Base-by-base conservation (phyloP, 768 basidiomycete genomes). In the Naganishia antarctica region DNA sequence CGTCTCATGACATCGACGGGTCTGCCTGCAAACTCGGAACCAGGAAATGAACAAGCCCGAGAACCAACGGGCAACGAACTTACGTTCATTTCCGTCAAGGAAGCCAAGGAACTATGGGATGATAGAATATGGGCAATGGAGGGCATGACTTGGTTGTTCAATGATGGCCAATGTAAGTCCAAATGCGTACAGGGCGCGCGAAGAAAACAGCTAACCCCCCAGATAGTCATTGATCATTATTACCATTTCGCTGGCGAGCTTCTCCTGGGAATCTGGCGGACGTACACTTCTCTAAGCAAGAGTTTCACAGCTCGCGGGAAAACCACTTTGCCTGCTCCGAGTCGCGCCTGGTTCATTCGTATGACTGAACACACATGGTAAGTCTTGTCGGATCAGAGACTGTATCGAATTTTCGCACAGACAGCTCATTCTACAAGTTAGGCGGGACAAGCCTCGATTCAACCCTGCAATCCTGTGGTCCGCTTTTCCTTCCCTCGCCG, bases 161-260 rank as follows among this genome's bases (percentile, higher is more conserved):
- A 77, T 60, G 76, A 77, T 62, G 76, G 74, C 6, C 76, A 77
- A 47, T 77, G 87, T 88, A 61, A 68, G 84, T 77, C 49, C 7
- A 23, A 32, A 26, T 9, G 26, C 28, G 2, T 16, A n/a, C 13
- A 29, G 11, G 60, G 4, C n/a, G 43, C 5, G n/a, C 34, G 13
- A 37, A 13, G 16, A 26, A 7, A 11, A 34, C 21, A 5, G 23
- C 53, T 64, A 23, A 58, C 44, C 26, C 40, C 31, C 7, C 28
- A 23, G 15, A 3, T 46, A 77, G 76, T 91, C 81, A 81, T 91
- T n/a, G 79, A 81, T 48, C 90, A 91, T 74, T 91, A 90, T 75
- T 91, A 91, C 76, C 90, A 91, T 77, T 86, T 89, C 65, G 87
- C 87, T 32, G 90, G 87, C 0, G 90, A 92, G 73, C 83, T 89